Conservation (phyloP, 345 rosid species). For the Lepidium africanum region DNA sequence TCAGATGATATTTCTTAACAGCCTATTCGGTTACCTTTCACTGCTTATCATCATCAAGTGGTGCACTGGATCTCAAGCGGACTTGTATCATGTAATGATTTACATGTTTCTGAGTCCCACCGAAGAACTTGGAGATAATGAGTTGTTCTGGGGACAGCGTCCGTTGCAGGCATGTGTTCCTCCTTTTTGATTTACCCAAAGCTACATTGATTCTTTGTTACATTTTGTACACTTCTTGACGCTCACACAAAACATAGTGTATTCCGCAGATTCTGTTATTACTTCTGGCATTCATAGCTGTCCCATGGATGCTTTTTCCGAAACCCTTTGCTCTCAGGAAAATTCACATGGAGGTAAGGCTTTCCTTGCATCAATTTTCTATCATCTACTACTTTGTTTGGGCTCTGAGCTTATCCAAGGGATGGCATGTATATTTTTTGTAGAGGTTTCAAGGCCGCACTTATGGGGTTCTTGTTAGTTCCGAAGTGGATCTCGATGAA, state of each 20-base stretch:
- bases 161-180: slow-evolving; percentile 65
- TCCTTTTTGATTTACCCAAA: not conserved
- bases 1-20: slow-evolving; percentile 90
- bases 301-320: slow-evolving; percentile 98
- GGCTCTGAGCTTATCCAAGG: not conserved
- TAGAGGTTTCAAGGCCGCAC: slow-evolving; percentile 95
- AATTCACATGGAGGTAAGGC: slow-evolving; percentile 66
- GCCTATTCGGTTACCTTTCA: slow-evolving; percentile 90
- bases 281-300: slow-evolving; percentile 73
- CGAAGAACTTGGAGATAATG: slow-evolving; percentile 79
- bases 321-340: slow-evolving; percentile 89
- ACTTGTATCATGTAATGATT: slow-evolving; percentile 98
- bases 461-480: slow-evolving; percentile 74
- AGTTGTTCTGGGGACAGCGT: slow-evolving; percentile 93
- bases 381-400: not conserved
- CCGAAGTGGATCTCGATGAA: slow-evolving; percentile 71
- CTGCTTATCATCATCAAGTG: slow-evolving; percentile 89
- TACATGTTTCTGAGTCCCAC: slow-evolving; percentile 98
- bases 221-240: slow-evolving; percentile 10
- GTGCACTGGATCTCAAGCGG: slow-evolving; percentile 98
- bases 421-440: not conserved
- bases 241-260: not conserved
- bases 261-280: slow-evolving; percentile 63
- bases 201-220: slow-evolving; percentile 1
- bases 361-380: not conserved